Base-by-base conservation (phyloP, 2,329 filamentous ascomycete species). In the Colletotrichum gigasporum region DNA sequence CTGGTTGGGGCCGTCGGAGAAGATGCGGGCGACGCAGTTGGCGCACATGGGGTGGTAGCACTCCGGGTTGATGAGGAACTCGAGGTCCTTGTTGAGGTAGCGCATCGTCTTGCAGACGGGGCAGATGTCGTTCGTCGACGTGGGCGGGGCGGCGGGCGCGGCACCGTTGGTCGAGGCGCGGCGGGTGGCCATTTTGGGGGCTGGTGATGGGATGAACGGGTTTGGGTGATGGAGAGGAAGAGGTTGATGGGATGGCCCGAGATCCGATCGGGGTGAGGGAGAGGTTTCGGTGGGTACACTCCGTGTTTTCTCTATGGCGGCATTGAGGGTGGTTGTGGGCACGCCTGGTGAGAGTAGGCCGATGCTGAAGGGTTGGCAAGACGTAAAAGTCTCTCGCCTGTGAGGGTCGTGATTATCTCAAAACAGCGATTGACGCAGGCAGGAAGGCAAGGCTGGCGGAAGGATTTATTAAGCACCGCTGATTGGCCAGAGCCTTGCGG, bases 11-110 rank as follows among this genome's bases (percentile, higher is more conserved):
- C 96, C 96, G 58, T 93, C 90, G 34, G 91, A 91, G 85, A 98
- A 99, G 71, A 98, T 92, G 59, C 95, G 91, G 78, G 95, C 92
- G 41, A 98, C 94, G 81, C 96, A 99, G 61, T 92, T 94, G 76
- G 93, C 91, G 83, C 96, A 99, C 93, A 99, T 98, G 70, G 93
- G 93, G 84, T 99, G 96, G 83, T 99, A 99, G 86, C 96, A 99
- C 83, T 97, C 94, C 8, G 95, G 93, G 77, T 98, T 97, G 82
- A 99, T 94, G 71, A 96, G 91, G 80, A 99, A 98, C 69, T 91
- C 87, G 87, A 99, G 94, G 80, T 94, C 91, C 66, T 90, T 90
- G 83, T 97, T 97, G 73, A 98, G 91, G 83, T 98, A 98, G 69
- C 94, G 92, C 65, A 92, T 93, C 64, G 94, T 96, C 81, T 97